Conservation (phyloP, 1,284 basidiomycete genomes). For the Stereum hirsutum region DNA sequence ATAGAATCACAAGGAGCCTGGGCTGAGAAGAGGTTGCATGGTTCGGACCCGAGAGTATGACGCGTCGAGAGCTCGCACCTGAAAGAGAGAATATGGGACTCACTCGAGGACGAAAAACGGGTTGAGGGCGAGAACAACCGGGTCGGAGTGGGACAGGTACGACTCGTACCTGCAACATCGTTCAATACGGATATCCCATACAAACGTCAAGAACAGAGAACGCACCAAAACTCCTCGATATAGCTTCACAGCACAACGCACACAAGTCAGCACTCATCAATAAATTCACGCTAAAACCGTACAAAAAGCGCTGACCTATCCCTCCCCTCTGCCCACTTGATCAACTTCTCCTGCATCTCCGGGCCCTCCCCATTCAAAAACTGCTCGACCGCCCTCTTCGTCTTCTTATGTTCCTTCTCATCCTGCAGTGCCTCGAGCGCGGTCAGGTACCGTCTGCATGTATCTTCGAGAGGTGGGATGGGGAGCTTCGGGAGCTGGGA, state of each 20-base stretch:
- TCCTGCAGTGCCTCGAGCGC: slow-evolving; percentile 75
- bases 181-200: not conserved
- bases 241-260: slow-evolving; percentile 45
- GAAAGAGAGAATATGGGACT: slow-evolving; percentile 25
- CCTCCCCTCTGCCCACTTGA: slow-evolving; percentile 66
- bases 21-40: no score
- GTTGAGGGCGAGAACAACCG: slow-evolving; percentile 89
- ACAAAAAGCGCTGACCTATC: slow-evolving; percentile 47
- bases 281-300: no score
- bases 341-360: slow-evolving; percentile 67
- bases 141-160: slow-evolving; percentile 87
- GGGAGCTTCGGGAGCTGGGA: slow-evolving; percentile 81
- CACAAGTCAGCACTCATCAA: not conserved
- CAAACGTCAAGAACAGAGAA: no score
- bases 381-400: slow-evolving; percentile 65
- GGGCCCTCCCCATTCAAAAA: slow-evolving; percentile 81
- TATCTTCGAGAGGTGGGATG: slow-evolving; percentile 84
- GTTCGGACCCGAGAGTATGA: no score
- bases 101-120: slow-evolving; percentile 98
- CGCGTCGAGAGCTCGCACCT: no score
- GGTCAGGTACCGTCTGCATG: slow-evolving; percentile 75
- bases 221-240: slow-evolving; percentile 95
- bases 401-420: slow-evolving; percentile 54
- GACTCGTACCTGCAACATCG: slow-evolving; percentile 69
- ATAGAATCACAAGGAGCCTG: no score